Evolutionary conservation across 208 protist species (phyloP), one percentile per base, ranked within the genome.

Genomic region (Crithidia acanthocephali): DNA sequence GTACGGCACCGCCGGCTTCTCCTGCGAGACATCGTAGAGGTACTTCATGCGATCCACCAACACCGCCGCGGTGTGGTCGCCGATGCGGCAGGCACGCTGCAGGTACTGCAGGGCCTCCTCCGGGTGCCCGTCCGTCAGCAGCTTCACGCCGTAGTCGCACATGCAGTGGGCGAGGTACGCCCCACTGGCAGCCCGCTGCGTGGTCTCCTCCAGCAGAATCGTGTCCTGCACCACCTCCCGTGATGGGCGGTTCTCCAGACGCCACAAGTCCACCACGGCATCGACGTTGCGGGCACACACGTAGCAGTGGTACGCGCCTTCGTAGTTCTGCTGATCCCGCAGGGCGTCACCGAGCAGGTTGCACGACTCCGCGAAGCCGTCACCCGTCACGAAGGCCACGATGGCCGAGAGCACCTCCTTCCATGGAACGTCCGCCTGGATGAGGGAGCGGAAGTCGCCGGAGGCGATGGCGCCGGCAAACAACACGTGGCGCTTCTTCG

Each of bases 231-330:
- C 81, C 45, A 93, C 72, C 28, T 88, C 72, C 28, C 64, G 56
- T 5, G 76, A 74, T 27, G 87, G 72, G n/a, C 63, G 58, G 45
- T 81, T 68, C 60, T 88, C 72, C 45, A 80, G 52, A 35, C 72
- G 74, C 83, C 80, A 88, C 44, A 95, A 66, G 44, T 91, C 85
- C 5, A 88, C 67, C 9, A 89, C 84, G 11, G 74, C 86, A 61
- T 95, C 83, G 52, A 92, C 83, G 73, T 93, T 92, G 56, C 83
- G 78, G 37, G 82, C 83, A 62, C 84, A 95, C 11, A 92, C 79
- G 79, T 86, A 95, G 76, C 86, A 93, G 32, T 81, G 79, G 58
- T 86, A 82, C 28, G 91, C 88, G 48, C 84, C 88, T 37, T 95
- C 86, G 53, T 71, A 76, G 35, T 95, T 82, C 50, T 80, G 66